A percentile compares a stretch with the other conserved stretches of the same genome.
Conservation (phyloP, 2,329 filamentous ascomycete genomes). For the Neofusicoccum cordaticola region DNA sequence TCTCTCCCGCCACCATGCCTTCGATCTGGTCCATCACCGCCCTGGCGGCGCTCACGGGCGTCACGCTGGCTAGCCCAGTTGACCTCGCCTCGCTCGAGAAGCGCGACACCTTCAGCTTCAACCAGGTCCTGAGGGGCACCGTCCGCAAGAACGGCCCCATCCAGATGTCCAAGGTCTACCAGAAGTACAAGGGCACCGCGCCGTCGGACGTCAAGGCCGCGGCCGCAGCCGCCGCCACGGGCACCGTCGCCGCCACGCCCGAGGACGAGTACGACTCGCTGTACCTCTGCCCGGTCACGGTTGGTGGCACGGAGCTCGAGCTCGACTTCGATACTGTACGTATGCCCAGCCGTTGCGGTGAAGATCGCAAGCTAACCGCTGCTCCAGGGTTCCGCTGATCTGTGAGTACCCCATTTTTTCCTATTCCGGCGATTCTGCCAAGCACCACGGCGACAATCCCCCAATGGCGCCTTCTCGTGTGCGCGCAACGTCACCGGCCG, state of each 20-base stretch:
- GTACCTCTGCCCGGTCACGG: conserved; percentile 55
- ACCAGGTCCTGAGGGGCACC: conserved; percentile 30
- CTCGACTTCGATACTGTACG: conserved; percentile 69
- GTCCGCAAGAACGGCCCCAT: conserved; percentile 39
- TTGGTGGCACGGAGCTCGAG: conserved; percentile 62
- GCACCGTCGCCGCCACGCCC: conserved; percentile 41
- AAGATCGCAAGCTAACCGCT: conserved; percentile 13
- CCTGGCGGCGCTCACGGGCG: conserved; percentile 29
- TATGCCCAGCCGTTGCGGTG: conserved; percentile 23
- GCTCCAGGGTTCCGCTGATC: conserved; percentile 53
- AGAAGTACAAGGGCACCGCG: conserved; percentile 36
- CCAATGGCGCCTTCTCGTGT: not conserved
- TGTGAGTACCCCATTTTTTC: conserved; percentile 29
- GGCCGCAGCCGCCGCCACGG: conserved; percentile 34
- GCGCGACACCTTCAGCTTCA: conserved; percentile 31
- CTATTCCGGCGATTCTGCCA: not conserved
- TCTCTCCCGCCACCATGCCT: conserved; percentile 27
- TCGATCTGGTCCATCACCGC: conserved; percentile 31
- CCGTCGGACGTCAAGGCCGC: conserved; percentile 30
- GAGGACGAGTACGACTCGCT: conserved; percentile 37
- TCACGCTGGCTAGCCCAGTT: conserved; percentile 30
- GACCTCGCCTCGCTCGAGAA: conserved; percentile 30
- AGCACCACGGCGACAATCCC: not conserved
- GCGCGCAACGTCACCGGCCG: not conserved
- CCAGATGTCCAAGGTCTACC: conserved; percentile 39